A percentile compares a stretch with the other conserved stretches of the same genome.
These are phyloP conservation scores for Stevia rebaudiana DNA, from an alignment of 140 eudicot species.

Conservation along the genomic window DNA sequence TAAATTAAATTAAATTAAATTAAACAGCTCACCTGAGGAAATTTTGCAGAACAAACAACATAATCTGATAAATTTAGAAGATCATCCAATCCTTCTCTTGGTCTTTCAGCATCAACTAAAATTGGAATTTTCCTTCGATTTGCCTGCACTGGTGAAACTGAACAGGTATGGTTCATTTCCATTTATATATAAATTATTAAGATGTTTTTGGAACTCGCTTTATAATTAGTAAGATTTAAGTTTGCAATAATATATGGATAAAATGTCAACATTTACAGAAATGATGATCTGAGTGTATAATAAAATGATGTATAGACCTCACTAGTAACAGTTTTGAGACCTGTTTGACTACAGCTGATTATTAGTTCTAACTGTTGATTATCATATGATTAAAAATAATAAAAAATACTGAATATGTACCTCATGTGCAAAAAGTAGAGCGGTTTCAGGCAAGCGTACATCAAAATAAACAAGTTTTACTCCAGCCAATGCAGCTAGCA, in stretches of 20 bases:
- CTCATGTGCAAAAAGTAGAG: slow-evolving; percentile 73
- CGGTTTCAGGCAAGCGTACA: slow-evolving; percentile 71
- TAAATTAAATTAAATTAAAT: slow-evolving; percentile 3
- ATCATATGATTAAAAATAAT: not conserved
- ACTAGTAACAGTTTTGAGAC: not conserved
- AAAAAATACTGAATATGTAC: slow-evolving; percentile 26
- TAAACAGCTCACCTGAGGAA: slow-evolving; percentile 68
- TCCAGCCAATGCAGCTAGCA: slow-evolving; percentile 60
- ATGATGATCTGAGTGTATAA: not conserved
- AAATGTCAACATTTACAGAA: not conserved
- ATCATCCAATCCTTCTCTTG: slow-evolving; percentile 76
- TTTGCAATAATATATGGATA: not conserved
- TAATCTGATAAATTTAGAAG: slow-evolving; percentile 58
- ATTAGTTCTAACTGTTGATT: not conserved
- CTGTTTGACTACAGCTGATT: not conserved
- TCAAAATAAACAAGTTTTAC: slow-evolving; percentile 78
- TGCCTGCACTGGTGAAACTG: slow-evolving; percentile 80
- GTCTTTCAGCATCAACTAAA: slow-evolving; percentile 79
- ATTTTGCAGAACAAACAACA: slow-evolving; percentile 79
- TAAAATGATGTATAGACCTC: not conserved
- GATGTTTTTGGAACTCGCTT: not conserved
- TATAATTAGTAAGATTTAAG: not conserved
- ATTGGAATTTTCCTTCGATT: slow-evolving; percentile 63
- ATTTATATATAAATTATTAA: slow-evolving; percentile 4
- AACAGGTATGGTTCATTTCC: slow-evolving; percentile 23